These are phyloP conservation scores for Arthrobotrys musiformis DNA, from an alignment of 2,329 filamentous ascomycete genomes.

Conservation along the genomic window DNA sequence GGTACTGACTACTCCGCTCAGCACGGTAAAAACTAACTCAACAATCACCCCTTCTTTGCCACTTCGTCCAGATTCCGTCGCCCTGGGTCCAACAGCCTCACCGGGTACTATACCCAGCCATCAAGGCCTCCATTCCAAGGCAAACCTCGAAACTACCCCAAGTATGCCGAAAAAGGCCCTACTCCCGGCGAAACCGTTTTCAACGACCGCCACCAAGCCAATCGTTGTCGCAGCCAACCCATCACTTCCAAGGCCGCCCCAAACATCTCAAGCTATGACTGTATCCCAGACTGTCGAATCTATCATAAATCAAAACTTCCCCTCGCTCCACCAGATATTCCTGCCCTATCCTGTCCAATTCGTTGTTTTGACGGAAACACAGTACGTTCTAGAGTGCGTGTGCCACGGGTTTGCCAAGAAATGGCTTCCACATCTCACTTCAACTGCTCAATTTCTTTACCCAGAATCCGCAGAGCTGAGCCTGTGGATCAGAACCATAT, in stretches of 20 bases:
- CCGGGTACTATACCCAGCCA: too few species aligned
- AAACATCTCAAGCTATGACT: background rate
- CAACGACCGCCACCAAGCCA: background rate
- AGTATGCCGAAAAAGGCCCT: too few species aligned
- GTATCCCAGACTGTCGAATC: background rate
- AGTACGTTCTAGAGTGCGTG: constrained; percentile 2
- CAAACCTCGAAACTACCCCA: too few species aligned
- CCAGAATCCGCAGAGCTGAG: constrained; percentile 18
- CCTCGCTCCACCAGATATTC: background rate
- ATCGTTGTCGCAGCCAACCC: background rate
- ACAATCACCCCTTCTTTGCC: too few species aligned
- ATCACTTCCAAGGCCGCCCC: background rate
- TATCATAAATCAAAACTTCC: background rate
- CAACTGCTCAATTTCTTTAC: background rate
- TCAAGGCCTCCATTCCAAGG: too few species aligned
- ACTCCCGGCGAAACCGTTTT: too few species aligned
- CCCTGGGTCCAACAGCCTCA: too few species aligned
- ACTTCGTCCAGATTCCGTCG: too few species aligned
- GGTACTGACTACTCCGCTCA: too few species aligned
- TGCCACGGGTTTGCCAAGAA: constrained; percentile 7
- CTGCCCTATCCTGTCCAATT: constrained; percentile 19
- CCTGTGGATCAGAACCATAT: constrained; percentile 17
- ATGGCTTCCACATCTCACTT: constrained; percentile 12
- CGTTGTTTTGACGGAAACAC: constrained; percentile 8
- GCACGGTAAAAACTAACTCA: too few species aligned